Conservation (phyloP, 129 eudicot species). For the Tagetes erecta region DNA sequence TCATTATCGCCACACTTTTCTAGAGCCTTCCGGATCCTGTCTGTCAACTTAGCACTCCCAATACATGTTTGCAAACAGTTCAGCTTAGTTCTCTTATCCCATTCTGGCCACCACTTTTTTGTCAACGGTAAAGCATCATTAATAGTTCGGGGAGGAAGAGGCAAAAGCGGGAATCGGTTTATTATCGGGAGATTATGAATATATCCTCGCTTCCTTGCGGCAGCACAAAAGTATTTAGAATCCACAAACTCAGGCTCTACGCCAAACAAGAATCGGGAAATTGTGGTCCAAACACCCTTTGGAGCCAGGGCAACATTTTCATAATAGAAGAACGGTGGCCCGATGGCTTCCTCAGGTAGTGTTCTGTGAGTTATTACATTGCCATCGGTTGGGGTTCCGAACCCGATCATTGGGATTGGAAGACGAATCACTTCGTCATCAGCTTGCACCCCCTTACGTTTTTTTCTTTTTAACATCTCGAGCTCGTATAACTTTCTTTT, state of each 20-base stretch:
- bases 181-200: conserved; percentile 76
- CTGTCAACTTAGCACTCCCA: conserved; percentile 70
- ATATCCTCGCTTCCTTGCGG: conserved; percentile 84
- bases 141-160: conserved; percentile 78
- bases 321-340: conserved; percentile 83
- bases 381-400: conserved; percentile 60
- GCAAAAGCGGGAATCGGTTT: conserved; percentile 71
- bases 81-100: conserved; percentile 75
- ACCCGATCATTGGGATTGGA: conserved; percentile 88
- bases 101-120: conserved; percentile 83
- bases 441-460: conserved; percentile 28
- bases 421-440: conserved; percentile 58
- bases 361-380: conserved; percentile 29
- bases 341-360: conserved; percentile 65
- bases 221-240: conserved; percentile 76
- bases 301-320: conserved; percentile 97
- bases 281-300: conserved; percentile 92
- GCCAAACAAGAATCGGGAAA: conserved; percentile 65
- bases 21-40: conserved; percentile 70
- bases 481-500: conserved; percentile 50
- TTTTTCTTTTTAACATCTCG: conserved; percentile 41
- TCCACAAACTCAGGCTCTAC: conserved; percentile 89
- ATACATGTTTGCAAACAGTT: conserved; percentile 80
- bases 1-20: conserved; percentile 58
- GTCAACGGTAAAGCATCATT: conserved; percentile 79